These are phyloP conservation scores for Hypoxylon cercidicola DNA, from an alignment of 495 filamentous ascomycete species.

Conservation along the genomic window DNA sequence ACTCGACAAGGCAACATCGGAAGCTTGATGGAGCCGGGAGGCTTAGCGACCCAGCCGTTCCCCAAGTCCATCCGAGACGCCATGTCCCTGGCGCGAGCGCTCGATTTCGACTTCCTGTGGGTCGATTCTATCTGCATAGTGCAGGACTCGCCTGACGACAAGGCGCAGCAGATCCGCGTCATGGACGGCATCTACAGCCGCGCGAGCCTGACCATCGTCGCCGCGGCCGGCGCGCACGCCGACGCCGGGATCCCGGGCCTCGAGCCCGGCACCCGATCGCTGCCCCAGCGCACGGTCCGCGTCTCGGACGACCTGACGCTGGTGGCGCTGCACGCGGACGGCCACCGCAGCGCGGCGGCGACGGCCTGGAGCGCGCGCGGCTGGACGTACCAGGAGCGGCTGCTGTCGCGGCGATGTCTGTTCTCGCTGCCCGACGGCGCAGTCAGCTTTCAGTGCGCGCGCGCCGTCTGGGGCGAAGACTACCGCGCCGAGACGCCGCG, in stretches of 20 bases:
- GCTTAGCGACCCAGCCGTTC: slow-evolving; percentile 10
- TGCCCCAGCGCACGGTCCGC: slow-evolving; percentile 17
- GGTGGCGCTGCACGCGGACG: neutral
- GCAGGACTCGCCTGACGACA: slow-evolving; percentile 30
- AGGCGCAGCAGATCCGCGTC: slow-evolving; percentile 28
- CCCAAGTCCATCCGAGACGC: slow-evolving; percentile 43
- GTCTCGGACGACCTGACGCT: slow-evolving; percentile 20
- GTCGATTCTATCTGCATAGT: slow-evolving; percentile 48
- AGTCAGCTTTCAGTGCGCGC: slow-evolving; percentile 49
- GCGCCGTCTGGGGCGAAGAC: slow-evolving; percentile 6
- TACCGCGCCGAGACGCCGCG: neutral
- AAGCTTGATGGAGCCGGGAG: slow-evolving; percentile 13
- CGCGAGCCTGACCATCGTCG: slow-evolving; percentile 38
- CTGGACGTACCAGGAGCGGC: slow-evolving; percentile 53
- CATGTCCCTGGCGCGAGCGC: slow-evolving; percentile 29
- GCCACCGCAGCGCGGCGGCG: neutral
- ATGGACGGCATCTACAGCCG: slow-evolving; percentile 48
- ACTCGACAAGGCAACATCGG: slow-evolving; percentile 17
- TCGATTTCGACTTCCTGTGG: slow-evolving; percentile 44
- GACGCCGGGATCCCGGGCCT: slow-evolving; percentile 27
- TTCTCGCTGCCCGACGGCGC: slow-evolving; percentile 40
- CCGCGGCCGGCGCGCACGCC: slow-evolving; percentile 29
- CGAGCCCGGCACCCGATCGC: slow-evolving; percentile 9
- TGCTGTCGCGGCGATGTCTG: slow-evolving; percentile 48
- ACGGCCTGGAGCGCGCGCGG: slow-evolving; percentile 43